phyloP scores from a whole-genome alignment of 768 basidiomycete genomes.

The Amanita brunnescens region DNA sequence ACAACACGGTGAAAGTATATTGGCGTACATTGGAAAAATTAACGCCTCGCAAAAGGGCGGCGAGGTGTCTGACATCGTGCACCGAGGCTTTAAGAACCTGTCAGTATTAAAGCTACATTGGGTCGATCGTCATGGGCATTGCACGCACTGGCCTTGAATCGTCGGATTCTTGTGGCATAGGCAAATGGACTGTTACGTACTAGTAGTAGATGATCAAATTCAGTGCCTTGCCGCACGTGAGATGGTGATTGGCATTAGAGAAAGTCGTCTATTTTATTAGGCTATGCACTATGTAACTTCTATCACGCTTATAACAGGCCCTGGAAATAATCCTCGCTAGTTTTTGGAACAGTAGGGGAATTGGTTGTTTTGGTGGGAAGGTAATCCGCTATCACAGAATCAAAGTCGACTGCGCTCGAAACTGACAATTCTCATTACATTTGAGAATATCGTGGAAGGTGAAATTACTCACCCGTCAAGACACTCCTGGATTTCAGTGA shows the following conservation, averaged over 20 bases:
- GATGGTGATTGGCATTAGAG: not conserved
- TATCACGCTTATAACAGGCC: conserved; percentile 1
- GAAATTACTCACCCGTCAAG: conserved; percentile 27
- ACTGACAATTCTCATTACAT: conserved; percentile 19
- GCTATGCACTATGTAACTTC: not conserved
- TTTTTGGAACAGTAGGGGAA: not conserved
- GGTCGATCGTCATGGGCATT: not conserved
- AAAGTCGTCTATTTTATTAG: not conserved
- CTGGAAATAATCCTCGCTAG: conserved; percentile 4
- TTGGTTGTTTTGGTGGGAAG: conserved; percentile 22
- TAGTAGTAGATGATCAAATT: not conserved
- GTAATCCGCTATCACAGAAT: conserved; percentile 71
- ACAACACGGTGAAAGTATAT: not conserved
- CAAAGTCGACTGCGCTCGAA: conserved; percentile 46
- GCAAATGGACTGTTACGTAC: not conserved
- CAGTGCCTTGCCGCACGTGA: not conserved
- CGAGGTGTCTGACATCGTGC: conserved; percentile 76
- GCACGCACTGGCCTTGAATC: conserved; percentile 1
- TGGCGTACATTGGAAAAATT: conserved; percentile 67
- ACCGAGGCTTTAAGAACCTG: conserved; percentile 64
- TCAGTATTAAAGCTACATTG: not conserved
- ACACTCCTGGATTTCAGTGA: conserved; percentile 41
- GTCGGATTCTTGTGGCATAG: not conserved
- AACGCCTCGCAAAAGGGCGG: conserved; percentile 72
- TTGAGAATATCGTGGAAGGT: not conserved